Evolutionary conservation across 257 asterid genomes (phyloP).

Genomic region (Euphrasia confusa): DNA sequence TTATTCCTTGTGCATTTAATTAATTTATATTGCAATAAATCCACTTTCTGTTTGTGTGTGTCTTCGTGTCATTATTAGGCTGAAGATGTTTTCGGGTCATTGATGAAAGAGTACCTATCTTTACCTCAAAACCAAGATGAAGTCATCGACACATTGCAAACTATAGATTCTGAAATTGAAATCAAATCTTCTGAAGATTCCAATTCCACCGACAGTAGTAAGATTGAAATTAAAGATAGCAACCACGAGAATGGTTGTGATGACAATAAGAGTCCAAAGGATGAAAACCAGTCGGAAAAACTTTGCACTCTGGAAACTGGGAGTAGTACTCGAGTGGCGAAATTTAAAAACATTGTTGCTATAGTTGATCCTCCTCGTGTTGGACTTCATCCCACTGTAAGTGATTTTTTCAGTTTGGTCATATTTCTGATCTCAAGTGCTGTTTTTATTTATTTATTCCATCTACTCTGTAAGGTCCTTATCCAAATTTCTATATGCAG

Average conservation of each 20-base stretch:
- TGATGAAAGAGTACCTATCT: slow-evolving; percentile 76
- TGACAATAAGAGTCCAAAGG: slow-evolving; percentile 28
- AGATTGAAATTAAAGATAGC: slow-evolving; percentile 32
- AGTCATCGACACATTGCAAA: slow-evolving; percentile 24
- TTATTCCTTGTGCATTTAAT: neutral
- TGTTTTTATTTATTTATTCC: neutral
- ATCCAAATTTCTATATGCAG: neutral
- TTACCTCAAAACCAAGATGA: slow-evolving; percentile 45
- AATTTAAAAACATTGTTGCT: slow-evolving; percentile 79
- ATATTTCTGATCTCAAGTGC: too few species aligned
- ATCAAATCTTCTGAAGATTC: slow-evolving; percentile 29
- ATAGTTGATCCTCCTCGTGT: slow-evolving; percentile 99
- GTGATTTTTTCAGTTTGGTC: slow-evolving; percentile 30
- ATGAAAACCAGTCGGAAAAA: slow-evolving; percentile 32
- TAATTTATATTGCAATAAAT: slow-evolving; percentile 21
- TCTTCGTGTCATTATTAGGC: slow-evolving; percentile 50
- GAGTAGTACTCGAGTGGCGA: slow-evolving; percentile 28
- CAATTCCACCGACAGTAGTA: slow-evolving; percentile 24
- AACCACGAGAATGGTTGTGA: slow-evolving; percentile 33
- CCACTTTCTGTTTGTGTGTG: slow-evolving; percentile 17
- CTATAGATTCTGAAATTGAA: slow-evolving; percentile 34
- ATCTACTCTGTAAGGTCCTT: neutral
- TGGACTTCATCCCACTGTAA: slow-evolving; percentile 99
- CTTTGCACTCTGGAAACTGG: slow-evolving; percentile 30
- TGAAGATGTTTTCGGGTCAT: slow-evolving; percentile 78